Percentiles rank a stretch among this genome's conserved stretches.
phyloP scores from a whole-genome alignment of 495 filamentous ascomycete species.

The Ramalina intermedia region DNA sequence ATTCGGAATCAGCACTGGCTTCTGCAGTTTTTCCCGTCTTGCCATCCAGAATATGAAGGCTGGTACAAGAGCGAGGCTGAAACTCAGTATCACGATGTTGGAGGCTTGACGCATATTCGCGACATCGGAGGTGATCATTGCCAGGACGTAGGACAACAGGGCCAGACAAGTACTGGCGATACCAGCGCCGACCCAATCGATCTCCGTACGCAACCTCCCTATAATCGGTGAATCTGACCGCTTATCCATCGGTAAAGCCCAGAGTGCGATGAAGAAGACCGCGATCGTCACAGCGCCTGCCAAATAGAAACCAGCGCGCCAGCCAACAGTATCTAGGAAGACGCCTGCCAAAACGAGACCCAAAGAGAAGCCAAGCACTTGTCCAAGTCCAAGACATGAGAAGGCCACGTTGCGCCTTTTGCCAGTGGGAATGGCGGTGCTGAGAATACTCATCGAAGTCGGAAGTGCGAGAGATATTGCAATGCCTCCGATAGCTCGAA shows the following conservation, averaged over 20 bases:
- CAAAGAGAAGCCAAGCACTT: slow-evolving; percentile 37
- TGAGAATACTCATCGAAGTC: slow-evolving; percentile 34
- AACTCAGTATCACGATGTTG: slow-evolving; percentile 27
- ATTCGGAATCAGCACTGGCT: slow-evolving; percentile 40
- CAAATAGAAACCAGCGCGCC: slow-evolving; percentile 37
- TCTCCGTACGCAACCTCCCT: slow-evolving; percentile 18
- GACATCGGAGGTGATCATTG: slow-evolving; percentile 22
- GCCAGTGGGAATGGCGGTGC: slow-evolving; percentile 28
- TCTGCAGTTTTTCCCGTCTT: slow-evolving; percentile 23
- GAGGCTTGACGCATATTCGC: slow-evolving; percentile 21
- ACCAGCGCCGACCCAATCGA: slow-evolving; percentile 38
- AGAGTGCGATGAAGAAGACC: slow-evolving; percentile 19
- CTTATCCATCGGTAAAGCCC: slow-evolving; percentile 21
- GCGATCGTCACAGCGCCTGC: slow-evolving; percentile 23
- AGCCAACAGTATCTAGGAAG: slow-evolving; percentile 32
- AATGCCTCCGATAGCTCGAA: slow-evolving; percentile 35
- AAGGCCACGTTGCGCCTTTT: slow-evolving; percentile 36
- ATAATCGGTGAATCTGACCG: not conserved
- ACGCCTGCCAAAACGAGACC: slow-evolving; percentile 41
- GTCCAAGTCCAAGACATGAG: slow-evolving; percentile 32
- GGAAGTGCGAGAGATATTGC: slow-evolving; percentile 36
- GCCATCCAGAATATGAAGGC: slow-evolving; percentile 35
- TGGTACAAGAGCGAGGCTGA: slow-evolving; percentile 25
- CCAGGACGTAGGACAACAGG: slow-evolving; percentile 33
- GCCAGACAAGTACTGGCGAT: slow-evolving; percentile 28